Evolutionary conservation across 2,329 filamentous ascomycete genomes (phyloP).

Genomic region (Lecanoromycetidae sp.): DNA sequence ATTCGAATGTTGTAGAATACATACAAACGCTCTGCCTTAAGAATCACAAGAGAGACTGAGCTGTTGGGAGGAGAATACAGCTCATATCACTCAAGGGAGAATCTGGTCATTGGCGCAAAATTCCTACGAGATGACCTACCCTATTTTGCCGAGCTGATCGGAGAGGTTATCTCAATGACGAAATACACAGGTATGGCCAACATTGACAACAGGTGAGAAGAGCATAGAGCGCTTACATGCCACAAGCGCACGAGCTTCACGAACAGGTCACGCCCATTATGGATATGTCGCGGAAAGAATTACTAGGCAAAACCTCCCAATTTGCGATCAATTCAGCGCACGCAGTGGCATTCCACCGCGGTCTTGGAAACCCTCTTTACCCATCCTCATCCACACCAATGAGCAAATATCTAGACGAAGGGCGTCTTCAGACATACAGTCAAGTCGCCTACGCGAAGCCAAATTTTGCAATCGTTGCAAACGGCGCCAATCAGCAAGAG

Average conservation of each 20-base stretch:
- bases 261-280: slow-evolving; percentile 75
- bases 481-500: slow-evolving; percentile 65
- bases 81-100: slow-evolving; percentile 84
- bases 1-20: slow-evolving; percentile 52
- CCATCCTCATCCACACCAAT: slow-evolving; percentile 60
- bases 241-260: slow-evolving; percentile 70
- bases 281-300: slow-evolving; percentile 61
- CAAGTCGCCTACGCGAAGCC: slow-evolving; percentile 70
- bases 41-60: slow-evolving; percentile 90
- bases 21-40: slow-evolving; percentile 71
- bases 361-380: slow-evolving; percentile 68
- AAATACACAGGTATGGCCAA: slow-evolving; percentile 57
- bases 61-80: slow-evolving; percentile 83
- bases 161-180: slow-evolving; percentile 78
- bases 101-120: slow-evolving; percentile 80
- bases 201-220: neutral
- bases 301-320: slow-evolving; percentile 49
- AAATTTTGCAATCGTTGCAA: slow-evolving; percentile 84
- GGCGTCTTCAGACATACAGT: slow-evolving; percentile 64
- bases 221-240: neutral
- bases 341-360: slow-evolving; percentile 79
- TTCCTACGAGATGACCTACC: slow-evolving; percentile 93
- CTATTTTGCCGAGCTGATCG: slow-evolving; percentile 92
- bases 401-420: slow-evolving; percentile 67
- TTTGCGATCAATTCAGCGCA: slow-evolving; percentile 81